Conservation (phyloP, 2,329 filamentous ascomycete species). For the Dothideomycetes sp. region DNA sequence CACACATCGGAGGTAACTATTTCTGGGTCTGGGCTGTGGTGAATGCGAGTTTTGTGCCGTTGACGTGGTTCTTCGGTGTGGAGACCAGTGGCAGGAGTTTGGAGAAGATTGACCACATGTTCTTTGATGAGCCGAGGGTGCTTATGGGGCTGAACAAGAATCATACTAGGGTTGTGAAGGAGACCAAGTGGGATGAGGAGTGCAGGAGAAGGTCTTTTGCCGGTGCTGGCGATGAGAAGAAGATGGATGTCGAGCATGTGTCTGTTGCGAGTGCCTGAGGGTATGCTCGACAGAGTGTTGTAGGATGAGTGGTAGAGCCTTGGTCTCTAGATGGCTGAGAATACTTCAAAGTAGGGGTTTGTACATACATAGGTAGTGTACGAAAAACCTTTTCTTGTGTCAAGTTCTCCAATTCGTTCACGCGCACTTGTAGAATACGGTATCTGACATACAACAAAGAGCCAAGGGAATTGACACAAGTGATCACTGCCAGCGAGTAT, state of each 20-base stretch:
- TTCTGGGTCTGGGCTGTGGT: constrained; percentile 26
- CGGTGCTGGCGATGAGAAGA: constrained; percentile 2
- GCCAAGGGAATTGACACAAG: no score
- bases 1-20: constrained; percentile 13
- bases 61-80: constrained; percentile 31
- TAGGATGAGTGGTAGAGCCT: neutral
- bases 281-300: neutral
- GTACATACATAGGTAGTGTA: no score
- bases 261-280: neutral
- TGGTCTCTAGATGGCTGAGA: neutral
- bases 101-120: constrained; percentile 16
- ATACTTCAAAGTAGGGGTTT: no score
- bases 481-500: no score
- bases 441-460: no score
- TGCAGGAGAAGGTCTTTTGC: constrained; percentile 19
- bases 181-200: constrained; percentile 20
- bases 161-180: constrained; percentile 19
- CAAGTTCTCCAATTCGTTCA: no score
- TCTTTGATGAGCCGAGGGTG: constrained; percentile 26
- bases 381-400: no score
- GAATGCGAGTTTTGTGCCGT: constrained; percentile 31
- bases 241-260: constrained; percentile 3
- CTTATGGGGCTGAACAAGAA: constrained; percentile 27
- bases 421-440: no score
- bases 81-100: constrained; percentile 16